Base-by-base conservation (phyloP, 805 yeast genomes). In the Cyberlindnera subsufficiens region DNA sequence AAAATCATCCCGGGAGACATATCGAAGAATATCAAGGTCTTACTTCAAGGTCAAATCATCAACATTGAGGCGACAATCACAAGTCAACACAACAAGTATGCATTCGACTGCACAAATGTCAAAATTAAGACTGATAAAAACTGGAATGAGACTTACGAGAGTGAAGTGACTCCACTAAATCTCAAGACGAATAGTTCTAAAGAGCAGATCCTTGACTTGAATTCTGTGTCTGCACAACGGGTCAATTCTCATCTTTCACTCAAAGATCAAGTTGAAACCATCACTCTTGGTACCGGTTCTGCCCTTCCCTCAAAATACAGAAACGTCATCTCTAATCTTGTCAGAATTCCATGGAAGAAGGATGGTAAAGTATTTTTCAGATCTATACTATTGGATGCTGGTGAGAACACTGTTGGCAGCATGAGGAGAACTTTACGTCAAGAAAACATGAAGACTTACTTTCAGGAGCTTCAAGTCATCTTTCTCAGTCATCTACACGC, bases 401-500 rank as follows among this genome's bases (percentile, higher is more conserved):
- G 99, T 15, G 99, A 93, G 59, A 89, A 87, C 45, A 87, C 98
- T 0, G 54, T 83, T 18, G 96, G 95, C 2, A 65, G 86, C 0
- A 62, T 93, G 47, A 59, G 66, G 29, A 74, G 98, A 51, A 68
- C 77, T 43, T 78, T 78, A 47, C 80, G 81, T 0, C 66, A 69
- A 9, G 66, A 65, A 1, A 71, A 72, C 15, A 49, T 68, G 2
- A 53, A 55, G 2, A 55, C 58, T 18, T 62, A 84, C 3, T 69
- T 90, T 48, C 50, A 64, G 33, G 95, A 90, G 53, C 63, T 90
- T 44, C 66, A 74, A 29, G 44, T 86, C 42, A 67, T 91, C 17
- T 86, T 77, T 55, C 66, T 93, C 42, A 84, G 95, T 52, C 99
- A 93, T 68, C 68, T 91, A 53, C 99, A 93, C 63, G 99, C 98